Base-by-base conservation (phyloP, 1,284 basidiomycete genomes). In the Coniophora puteana region DNA sequence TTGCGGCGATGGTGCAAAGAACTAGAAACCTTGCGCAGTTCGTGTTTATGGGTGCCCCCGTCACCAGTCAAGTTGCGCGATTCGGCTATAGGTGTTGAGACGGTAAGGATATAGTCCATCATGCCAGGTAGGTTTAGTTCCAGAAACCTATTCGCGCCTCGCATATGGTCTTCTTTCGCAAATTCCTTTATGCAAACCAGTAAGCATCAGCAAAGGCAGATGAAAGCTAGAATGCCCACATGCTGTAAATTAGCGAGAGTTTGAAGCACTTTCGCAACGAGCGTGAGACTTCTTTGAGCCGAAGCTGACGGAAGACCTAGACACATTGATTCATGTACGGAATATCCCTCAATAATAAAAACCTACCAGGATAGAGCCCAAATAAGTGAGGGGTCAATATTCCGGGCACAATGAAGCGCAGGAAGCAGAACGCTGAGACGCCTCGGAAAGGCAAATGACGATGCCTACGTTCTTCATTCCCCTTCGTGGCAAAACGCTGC, bases 341-440 rank as follows among this genome's bases (percentile, higher is more conserved):
- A n/a, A n/a, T n/a, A n/a, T n/a, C n/a, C 14, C 13, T 16, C 4
- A 32, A 29, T 32, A 27, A 28, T 16, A 35, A 22, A 14, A 32
- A 56, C 66, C 23, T 59, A 86, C 86, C 87, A 58, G 81, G 74
- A 49, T 73, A 79, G 26, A 89, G 65, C 12, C 84, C 83, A 52
- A 86, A 88, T 6, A 87, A 59, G 61, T 90, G 86, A 5, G 87
- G 87, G 57, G 86, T 74, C 16, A 90, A 68, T 41, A 90, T 83
- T 18, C 83, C 84, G 30, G 87, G 88, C 14, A 88, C 83, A 51
- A 93, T 82, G 61, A 93, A 89, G 33, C 89, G 77, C 26, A 92
- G 69, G 59, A 92, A 92, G 54, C 84, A 80, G 58, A 92, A 92
- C 0, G 89, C 89, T 29, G 85, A 88, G 31, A 92, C 85, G 53